Conservation (phyloP, 345 rosid species). For the Barbarea vulgaris region DNA sequence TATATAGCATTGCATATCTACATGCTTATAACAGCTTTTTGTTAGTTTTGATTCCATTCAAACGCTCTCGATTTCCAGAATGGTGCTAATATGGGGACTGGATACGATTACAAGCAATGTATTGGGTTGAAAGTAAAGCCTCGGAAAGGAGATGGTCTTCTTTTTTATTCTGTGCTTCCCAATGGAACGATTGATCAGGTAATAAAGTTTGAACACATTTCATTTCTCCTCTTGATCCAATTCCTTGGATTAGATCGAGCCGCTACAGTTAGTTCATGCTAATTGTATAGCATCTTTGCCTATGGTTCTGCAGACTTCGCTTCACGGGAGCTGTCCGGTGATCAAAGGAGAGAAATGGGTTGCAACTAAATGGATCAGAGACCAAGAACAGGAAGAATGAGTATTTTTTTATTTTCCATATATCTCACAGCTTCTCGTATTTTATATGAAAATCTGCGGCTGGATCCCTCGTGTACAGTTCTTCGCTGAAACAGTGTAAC, state of each 20-base stretch:
- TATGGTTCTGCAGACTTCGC: slow-evolving; percentile 61
- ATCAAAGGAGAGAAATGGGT: slow-evolving; percentile 87
- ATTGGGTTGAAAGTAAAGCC: slow-evolving; percentile 78
- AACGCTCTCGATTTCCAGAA: slow-evolving; percentile 43
- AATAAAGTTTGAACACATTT: not conserved
- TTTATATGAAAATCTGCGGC: slow-evolving; percentile 12
- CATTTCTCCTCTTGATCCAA: not conserved
- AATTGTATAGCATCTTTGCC: not conserved
- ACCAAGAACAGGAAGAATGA: slow-evolving; percentile 48
- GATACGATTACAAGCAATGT: slow-evolving; percentile 65
- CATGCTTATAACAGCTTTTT: not conserved
- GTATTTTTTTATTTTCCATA: not conserved
- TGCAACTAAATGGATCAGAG: slow-evolving; percentile 89
- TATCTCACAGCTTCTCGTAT: not conserved
- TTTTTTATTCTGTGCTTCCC: slow-evolving; percentile 61
- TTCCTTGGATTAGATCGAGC: not conserved
- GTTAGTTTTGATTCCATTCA: not conserved
- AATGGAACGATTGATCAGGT: slow-evolving; percentile 81
- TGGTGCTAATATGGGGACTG: slow-evolving; percentile 42
- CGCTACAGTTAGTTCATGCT: slow-evolving; percentile 1
- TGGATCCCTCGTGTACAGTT: slow-evolving; percentile 33
- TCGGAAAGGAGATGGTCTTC: slow-evolving; percentile 69
- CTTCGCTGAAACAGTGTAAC: slow-evolving; percentile 15
- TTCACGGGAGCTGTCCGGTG: slow-evolving; percentile 90
- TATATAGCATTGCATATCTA: slow-evolving; percentile 10